Evolutionary conservation across 345 rosid genomes (phyloP).

Genomic region (Corchorus capsularis): DNA sequence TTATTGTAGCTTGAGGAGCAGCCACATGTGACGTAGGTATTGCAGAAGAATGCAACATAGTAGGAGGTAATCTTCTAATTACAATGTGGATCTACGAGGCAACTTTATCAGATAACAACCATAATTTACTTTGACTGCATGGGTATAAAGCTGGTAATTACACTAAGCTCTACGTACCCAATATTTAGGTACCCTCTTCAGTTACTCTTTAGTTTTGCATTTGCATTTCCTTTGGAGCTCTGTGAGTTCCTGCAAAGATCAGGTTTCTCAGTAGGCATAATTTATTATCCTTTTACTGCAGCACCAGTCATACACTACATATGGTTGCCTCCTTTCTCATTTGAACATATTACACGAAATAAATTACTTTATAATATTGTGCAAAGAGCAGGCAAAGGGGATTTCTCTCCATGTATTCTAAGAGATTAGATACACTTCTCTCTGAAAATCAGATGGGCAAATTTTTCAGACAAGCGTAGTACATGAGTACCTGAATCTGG

Average conservation of each 20-base stretch:
- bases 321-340: conserved; percentile 7
- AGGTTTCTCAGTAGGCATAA: conserved; percentile 13
- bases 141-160: not conserved
- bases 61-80: conserved; percentile 9
- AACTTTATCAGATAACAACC: conserved; percentile 13
- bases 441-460: conserved; percentile 4
- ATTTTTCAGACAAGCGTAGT: not conserved
- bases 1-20: conserved; percentile 4
- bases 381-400: not conserved
- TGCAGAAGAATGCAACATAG: conserved; percentile 20
- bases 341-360: not conserved
- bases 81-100: not conserved
- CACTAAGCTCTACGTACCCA: not conserved
- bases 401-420: not conserved
- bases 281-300: not conserved
- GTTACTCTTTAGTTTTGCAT: conserved; percentile 51
- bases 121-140: not conserved
- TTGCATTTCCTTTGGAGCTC: conserved; percentile 71
- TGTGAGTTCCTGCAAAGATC: conserved; percentile 60
- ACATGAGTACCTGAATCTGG: conserved; percentile 69
- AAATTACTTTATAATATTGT: not conserved
- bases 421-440: not conserved
- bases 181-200: conserved; percentile 4
- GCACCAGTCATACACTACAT: not conserved
- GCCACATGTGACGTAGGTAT: not conserved